These are phyloP conservation scores for Hericium alpestre DNA, from an alignment of 768 basidiomycete species.

Conservation along the genomic window DNA sequence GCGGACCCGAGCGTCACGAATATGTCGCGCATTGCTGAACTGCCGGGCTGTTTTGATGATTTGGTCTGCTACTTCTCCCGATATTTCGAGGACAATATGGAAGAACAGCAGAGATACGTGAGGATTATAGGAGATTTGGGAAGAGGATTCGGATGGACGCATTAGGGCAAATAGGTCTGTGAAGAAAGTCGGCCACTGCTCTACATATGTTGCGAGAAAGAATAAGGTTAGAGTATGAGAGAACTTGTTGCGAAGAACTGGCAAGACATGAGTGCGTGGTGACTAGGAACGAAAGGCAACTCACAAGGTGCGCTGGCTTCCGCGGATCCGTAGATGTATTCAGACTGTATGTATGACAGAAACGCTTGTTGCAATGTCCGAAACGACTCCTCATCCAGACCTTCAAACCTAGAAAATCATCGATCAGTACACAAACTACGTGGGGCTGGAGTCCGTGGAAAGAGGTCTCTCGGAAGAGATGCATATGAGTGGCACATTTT, in stretches of 20 bases:
- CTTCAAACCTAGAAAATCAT: conserved; percentile 34
- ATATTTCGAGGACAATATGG: conserved; percentile 87
- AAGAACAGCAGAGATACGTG: conserved; percentile 85
- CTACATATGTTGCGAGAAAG: conserved; percentile 79
- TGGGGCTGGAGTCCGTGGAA: background rate
- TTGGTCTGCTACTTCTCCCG: conserved; percentile 94
- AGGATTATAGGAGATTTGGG: conserved; percentile 58
- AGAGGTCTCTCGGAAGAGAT: too few species aligned
- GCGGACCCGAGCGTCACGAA: conserved; percentile 74
- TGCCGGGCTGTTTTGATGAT: conserved; percentile 80
- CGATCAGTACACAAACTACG: background rate
- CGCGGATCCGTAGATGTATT: conserved; percentile 78
- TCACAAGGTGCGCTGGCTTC: conserved; percentile 75
- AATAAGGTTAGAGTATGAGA: conserved; percentile 82
- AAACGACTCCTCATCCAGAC: conserved; percentile 60
- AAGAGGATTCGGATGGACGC: conserved; percentile 42
- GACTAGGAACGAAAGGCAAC: conserved; percentile 22
- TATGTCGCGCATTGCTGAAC: conserved; percentile 59
- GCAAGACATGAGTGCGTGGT: conserved; percentile 8
- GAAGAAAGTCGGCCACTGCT: conserved; percentile 84
- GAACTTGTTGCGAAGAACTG: conserved; percentile 91
- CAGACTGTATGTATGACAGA: conserved; percentile 74
- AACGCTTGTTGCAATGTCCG: conserved; percentile 65
- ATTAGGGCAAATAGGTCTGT: conserved; percentile 66
- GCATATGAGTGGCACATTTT: too few species aligned